These are phyloP conservation scores for Phycomyces nitens DNA, from an alignment of 192 early-diverging fungal species.

Conservation along the genomic window DNA sequence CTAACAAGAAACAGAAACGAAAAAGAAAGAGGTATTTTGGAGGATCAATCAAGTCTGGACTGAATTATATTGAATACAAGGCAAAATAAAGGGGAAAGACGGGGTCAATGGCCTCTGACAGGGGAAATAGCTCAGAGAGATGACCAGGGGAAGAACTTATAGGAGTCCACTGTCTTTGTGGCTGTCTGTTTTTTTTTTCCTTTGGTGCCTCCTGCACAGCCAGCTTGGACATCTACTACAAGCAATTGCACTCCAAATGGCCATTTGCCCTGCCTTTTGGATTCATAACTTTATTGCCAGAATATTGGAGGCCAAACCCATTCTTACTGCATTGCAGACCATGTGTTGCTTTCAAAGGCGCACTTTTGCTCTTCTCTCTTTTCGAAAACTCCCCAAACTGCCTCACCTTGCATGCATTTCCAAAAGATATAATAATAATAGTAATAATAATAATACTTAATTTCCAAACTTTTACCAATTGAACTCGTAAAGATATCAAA, in stretches of 20 bases:
- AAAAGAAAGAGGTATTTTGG: not conserved
- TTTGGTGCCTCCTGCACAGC: not conserved
- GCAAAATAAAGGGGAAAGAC: not conserved
- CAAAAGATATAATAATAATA: not conserved
- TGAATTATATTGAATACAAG: not conserved
- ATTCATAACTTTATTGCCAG: not conserved
- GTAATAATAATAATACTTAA: too few species aligned
- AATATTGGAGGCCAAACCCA: not conserved
- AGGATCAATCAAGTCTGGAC: not conserved
- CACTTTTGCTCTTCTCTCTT: not conserved
- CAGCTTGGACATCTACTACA: not conserved
- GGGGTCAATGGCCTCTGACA: not conserved
- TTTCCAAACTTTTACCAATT: too few species aligned
- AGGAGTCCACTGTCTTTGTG: not conserved
- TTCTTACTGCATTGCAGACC: not conserved
- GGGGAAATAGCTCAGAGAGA: not conserved
- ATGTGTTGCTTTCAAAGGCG: not conserved
- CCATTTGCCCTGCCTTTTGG: not conserved
- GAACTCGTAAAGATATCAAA: too few species aligned
- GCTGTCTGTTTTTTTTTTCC: not conserved
- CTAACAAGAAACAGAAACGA: constrained; percentile 1
- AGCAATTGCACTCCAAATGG: not conserved
- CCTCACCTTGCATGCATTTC: too few species aligned
- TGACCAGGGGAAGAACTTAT: not conserved
- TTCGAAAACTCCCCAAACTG: not conserved